Base-by-base conservation (phyloP, 805 yeast species). In the Starmerella bombicola region DNA sequence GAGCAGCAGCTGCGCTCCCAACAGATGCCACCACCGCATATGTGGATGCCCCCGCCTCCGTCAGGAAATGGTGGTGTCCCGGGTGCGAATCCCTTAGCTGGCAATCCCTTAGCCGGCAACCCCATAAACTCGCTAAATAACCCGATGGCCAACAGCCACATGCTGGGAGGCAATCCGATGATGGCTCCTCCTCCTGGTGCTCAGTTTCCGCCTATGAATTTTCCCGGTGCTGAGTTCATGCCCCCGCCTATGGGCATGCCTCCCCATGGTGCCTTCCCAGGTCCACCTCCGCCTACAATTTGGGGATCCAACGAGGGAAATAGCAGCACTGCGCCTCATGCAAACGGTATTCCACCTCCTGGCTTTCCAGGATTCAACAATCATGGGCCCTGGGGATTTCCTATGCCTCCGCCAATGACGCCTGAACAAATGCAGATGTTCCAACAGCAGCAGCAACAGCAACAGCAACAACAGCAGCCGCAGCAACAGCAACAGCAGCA, bases 1-100 rank as follows among this genome's bases (percentile, higher is more conserved):
- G 46, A 42, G 42, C 42, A 42, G 32, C 39, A 35, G 29, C 43
- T 42, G 30, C 32, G 40, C 19, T 3, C 36, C 22, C 42, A 34
- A 35, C 37, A 23, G 33, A 41, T 37, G 41, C 33, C 42, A 6
- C 35, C 24, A 16, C 32, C 31, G 13, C 38, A 25, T 15, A 21
- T 18, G 25, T 18, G 13, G 32, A 9, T 25, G 40, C 29, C 34
- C 36, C 31, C 32, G 23, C 40, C 24, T 19, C 34, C 35, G 32
- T 13, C 28, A 10, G 28, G 28, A 13, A 13, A 9, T 24, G 25
- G 17, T n/a, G 26, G 10, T 16, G 25, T 18, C 19, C 42, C 33
- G 15, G 30, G 30, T 35, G 22, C 24, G 40, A 35, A 21, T 4
- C 37, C 41, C 6, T 13, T 22, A 31, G 21, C 37, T 9, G 33